These are phyloP conservation scores for Bonia amplexicaulis DNA, from an alignment of 176 grass and related monocot species.

Conservation along the genomic window DNA sequence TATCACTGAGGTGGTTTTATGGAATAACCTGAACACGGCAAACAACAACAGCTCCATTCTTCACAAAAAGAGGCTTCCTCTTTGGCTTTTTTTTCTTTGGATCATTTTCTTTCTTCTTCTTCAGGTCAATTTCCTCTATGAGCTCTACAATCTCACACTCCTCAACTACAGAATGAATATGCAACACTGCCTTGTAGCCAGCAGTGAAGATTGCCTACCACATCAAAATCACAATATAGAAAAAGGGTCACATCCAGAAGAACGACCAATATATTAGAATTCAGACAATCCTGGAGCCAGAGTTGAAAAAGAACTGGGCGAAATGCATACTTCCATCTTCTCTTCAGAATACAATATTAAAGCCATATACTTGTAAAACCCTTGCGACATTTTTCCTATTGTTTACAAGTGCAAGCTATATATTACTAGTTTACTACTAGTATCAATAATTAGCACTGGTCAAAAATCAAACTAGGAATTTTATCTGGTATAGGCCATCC, in stretches of 20 bases:
- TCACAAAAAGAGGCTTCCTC: constrained; percentile 67
- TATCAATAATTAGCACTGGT: not conserved
- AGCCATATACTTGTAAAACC: not conserved
- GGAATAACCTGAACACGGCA: constrained; percentile 50
- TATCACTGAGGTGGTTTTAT: not conserved
- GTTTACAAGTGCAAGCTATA: not conserved
- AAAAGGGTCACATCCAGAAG: not conserved
- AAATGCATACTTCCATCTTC: not conserved
- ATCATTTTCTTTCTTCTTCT: constrained; percentile 58
- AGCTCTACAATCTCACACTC: constrained; percentile 77
- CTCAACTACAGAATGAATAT: constrained; percentile 63
- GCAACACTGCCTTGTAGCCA: constrained; percentile 63
- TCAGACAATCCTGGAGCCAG: not conserved
- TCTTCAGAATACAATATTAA: not conserved
- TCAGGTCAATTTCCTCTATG: constrained; percentile 60
- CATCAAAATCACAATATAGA: not conserved
- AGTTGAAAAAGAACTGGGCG: not conserved
- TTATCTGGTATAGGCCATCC: not conserved
- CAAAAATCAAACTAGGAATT: not conserved
- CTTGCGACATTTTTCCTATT: not conserved
- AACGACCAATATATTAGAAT: not conserved
- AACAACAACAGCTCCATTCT: constrained; percentile 75
- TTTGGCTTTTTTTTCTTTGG: constrained; percentile 55
- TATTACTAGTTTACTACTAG: not conserved
- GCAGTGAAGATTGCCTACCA: constrained; percentile 68